Percentiles rank a stretch among this genome's conserved stretches.
Conservation (phyloP, 352 stramenopile genomes). For the Aphanomyces astaci region DNA sequence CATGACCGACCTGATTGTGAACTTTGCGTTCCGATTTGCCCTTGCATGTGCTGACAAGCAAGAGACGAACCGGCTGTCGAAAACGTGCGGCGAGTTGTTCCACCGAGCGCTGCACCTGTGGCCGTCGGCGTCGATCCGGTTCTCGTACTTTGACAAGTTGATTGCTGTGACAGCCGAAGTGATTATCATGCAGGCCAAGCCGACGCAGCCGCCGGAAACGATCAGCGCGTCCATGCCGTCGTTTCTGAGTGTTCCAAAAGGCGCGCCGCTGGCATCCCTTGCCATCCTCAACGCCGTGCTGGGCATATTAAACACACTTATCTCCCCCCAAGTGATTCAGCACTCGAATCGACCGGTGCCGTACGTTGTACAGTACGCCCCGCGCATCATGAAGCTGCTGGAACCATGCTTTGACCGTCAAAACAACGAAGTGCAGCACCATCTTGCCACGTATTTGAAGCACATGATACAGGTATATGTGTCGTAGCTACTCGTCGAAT, state of each 20-base stretch:
- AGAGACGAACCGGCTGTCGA: slow-evolving; percentile 79
- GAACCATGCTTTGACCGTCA: slow-evolving; percentile 82
- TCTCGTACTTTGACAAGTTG: slow-evolving; percentile 88
- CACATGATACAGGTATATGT: slow-evolving; percentile 57
- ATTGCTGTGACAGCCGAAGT: slow-evolving; percentile 82
- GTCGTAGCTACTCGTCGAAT: not conserved
- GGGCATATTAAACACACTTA: slow-evolving; percentile 78
- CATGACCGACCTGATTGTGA: slow-evolving; percentile 89
- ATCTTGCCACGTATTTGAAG: slow-evolving; percentile 55
- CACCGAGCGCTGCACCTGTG: slow-evolving; percentile 78
- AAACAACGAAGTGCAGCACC: slow-evolving; percentile 69
- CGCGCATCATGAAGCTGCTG: slow-evolving; percentile 83
- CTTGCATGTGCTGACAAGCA: slow-evolving; percentile 84
- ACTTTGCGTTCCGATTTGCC: slow-evolving; percentile 85
- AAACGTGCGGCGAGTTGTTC: slow-evolving; percentile 83
- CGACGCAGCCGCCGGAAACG: slow-evolving; percentile 26
- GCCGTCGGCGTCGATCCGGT: slow-evolving; percentile 78
- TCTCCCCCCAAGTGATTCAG: slow-evolving; percentile 61
- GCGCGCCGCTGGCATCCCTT: slow-evolving; percentile 72
- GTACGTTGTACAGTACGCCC: slow-evolving; percentile 83
- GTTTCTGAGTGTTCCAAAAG: slow-evolving; percentile 77
- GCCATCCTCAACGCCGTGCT: slow-evolving; percentile 82
- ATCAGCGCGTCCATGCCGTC: slow-evolving; percentile 53
- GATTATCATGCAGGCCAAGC: slow-evolving; percentile 56
- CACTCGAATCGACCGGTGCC: slow-evolving; percentile 64